These are phyloP conservation scores for Neospermospora avenae DNA, from an alignment of 2,329 filamentous ascomycete species.

Conservation along the genomic window DNA sequence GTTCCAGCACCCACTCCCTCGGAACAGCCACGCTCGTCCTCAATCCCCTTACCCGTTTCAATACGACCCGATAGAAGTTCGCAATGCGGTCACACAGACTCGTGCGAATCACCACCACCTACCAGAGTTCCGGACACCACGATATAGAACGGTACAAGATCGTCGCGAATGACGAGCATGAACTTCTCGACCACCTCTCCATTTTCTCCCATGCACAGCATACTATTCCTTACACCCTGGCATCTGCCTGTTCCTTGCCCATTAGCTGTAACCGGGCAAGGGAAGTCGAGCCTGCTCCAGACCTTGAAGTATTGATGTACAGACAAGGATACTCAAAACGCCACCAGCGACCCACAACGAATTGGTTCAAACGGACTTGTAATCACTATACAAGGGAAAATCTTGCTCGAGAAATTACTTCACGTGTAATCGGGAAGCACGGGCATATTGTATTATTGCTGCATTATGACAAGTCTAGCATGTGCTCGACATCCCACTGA, in stretches of 20 bases:
- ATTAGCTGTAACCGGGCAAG: not conserved
- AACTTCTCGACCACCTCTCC: not conserved
- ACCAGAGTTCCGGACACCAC: not conserved
- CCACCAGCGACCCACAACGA: not conserved
- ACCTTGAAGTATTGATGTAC: not conserved
- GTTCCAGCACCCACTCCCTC: conserved; percentile 4
- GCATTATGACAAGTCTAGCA: no score
- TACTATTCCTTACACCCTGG: not conserved
- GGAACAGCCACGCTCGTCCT: not conserved
- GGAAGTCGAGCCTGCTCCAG: not conserved
- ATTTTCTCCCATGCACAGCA: not conserved
- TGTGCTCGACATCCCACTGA: not conserved
- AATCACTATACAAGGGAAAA: not conserved
- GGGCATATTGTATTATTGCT: not conserved
- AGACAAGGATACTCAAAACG: not conserved
- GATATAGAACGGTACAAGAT: not conserved
- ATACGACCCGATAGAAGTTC: not conserved
- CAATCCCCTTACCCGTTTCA: not conserved
- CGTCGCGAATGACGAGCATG: not conserved
- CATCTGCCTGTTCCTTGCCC: not conserved
- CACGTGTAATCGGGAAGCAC: no score
- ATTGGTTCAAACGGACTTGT: not conserved
- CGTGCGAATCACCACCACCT: not conserved
- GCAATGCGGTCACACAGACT: not conserved
- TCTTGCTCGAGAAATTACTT: no score